Base-by-base conservation (phyloP, 2,329 filamentous ascomycete genomes). In the Fusarium sulawesiense region DNA sequence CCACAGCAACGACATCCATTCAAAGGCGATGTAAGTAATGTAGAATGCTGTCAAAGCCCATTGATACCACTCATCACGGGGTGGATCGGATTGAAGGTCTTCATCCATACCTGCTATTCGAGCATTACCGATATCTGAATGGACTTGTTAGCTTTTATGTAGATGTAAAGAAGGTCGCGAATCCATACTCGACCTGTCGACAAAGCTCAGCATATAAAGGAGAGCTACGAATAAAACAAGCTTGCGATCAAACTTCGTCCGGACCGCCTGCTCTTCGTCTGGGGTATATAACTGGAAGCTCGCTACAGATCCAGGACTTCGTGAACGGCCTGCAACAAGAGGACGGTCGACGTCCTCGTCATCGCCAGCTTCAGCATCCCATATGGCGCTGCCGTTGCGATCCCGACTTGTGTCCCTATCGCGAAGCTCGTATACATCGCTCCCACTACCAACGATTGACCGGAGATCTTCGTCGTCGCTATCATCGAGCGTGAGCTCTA, bases 161-260 rank as follows among this genome's bases (percentile, higher is more conserved):
- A 11, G 13, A 27, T n/a, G 14, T 23, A 10, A 4, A 4, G 21
- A 23, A 40, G 7, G 16, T 14, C 25, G 8, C 18, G 29, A 25
- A 7, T n/a, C 82, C 85, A 67, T 83, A 94, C 93, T 97, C 20
- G 92, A 94, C 71, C 94, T 87, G 79, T 97, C 94, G 70, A 97
- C 81, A 77, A 97, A 97, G 68, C 90, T 92, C 66, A 97, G 83
- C 84, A 97, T 87, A 77, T 96, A 98, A 14, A 97, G 84, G 62
- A 95, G 78, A 13, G 93, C 92, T 68, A 97, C 86, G 77, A 97
- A 97, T 2, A 92, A 78, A 8, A 97, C 93, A 56, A 98, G 85
- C 69, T 86, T 88, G 59, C 88, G 85, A 78, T 97, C 94, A 72
- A 97, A 89, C 80, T 92, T 94, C 75, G 84, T 85, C 59, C 94